Percentiles rank a stretch among this genome's conserved stretches.
These are phyloP conservation scores for Hysterium pulicare DNA, from an alignment of 2,329 filamentous ascomycete species.

Conservation along the genomic window DNA sequence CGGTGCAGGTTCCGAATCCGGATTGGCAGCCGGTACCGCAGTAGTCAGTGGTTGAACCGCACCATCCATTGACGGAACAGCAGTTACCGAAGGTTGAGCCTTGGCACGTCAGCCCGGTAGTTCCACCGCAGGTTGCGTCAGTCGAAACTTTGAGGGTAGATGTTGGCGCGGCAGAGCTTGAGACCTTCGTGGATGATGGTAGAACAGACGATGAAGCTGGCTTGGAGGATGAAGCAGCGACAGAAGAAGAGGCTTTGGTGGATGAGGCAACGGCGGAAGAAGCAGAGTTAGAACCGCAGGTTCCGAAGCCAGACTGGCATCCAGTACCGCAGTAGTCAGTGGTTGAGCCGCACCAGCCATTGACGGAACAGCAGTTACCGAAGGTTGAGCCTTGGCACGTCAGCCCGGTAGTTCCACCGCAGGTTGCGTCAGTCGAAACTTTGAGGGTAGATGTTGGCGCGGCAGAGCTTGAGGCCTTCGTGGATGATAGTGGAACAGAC, in stretches of 20 bases:
- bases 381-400: constrained; percentile 38
- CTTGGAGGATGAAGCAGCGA: constrained; percentile 21
- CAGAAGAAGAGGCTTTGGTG: constrained; percentile 5
- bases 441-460: constrained; percentile 9
- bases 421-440: constrained; percentile 34
- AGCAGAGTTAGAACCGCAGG: constrained; percentile 13
- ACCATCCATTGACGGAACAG: constrained; percentile 44
- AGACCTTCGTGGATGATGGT: constrained; percentile 3
- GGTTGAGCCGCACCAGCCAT: constrained; percentile 29
- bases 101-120: constrained; percentile 38
- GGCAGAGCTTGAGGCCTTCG: neutral
- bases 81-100: constrained; percentile 44
- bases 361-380: constrained; percentile 40
- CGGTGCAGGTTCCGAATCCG: constrained; percentile 23
- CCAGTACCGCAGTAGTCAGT: constrained; percentile 16
- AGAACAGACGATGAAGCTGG: constrained; percentile 14
- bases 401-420: constrained; percentile 36
- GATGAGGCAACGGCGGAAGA: neutral
- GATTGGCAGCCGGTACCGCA: constrained; percentile 34
- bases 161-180: constrained; percentile 13
- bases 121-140: constrained; percentile 37
- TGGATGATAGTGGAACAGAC: neutral
- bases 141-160: constrained; percentile 19
- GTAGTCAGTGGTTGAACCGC: constrained; percentile 21
- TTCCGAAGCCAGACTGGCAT: constrained; percentile 18